Evolutionary conservation across 257 asterid genomes (phyloP).

Genomic region (Orobanche coerulescens): DNA sequence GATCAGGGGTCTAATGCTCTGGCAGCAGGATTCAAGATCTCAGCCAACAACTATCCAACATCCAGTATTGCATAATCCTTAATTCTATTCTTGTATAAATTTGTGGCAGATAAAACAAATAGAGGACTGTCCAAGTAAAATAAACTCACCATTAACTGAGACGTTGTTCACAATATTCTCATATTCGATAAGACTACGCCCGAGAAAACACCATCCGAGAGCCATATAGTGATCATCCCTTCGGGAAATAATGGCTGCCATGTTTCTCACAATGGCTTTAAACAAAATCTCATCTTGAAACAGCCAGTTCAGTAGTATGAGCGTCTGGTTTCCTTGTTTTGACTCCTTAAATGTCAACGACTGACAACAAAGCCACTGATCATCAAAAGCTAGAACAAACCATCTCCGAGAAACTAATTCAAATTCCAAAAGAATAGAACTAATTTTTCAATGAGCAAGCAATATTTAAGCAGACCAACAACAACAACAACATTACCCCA

Average conservation of each 20-base stretch:
- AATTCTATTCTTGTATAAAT: background rate
- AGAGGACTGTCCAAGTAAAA: background rate
- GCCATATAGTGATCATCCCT: constrained; percentile 67
- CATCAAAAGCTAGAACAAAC: background rate
- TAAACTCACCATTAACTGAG: constrained; percentile 47
- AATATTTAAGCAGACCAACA: background rate
- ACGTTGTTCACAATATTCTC: constrained; percentile 35
- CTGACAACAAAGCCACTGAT: constrained; percentile 28
- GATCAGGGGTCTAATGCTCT: background rate
- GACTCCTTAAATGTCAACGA: constrained; percentile 39
- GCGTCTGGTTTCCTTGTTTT: constrained; percentile 45
- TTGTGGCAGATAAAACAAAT: background rate
- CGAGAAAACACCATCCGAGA: constrained; percentile 84
- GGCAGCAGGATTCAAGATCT: constrained; percentile 6
- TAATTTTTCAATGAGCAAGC: background rate
- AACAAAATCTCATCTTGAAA: constrained; percentile 61
- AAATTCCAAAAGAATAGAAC: constrained; percentile 2
- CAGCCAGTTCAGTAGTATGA: constrained; percentile 79
- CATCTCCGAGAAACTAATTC: background rate
- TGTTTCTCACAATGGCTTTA: constrained; percentile 38
- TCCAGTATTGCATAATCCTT: background rate
- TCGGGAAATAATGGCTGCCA: constrained; percentile 43
- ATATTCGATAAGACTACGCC: constrained; percentile 56
- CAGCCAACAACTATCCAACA: constrained; percentile 7
- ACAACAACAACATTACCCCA: too few species aligned